Percentiles rank a stretch among this genome's conserved stretches.
phyloP scores from a whole-genome alignment of 768 basidiomycete genomes.

The Paxillus involutus region DNA sequence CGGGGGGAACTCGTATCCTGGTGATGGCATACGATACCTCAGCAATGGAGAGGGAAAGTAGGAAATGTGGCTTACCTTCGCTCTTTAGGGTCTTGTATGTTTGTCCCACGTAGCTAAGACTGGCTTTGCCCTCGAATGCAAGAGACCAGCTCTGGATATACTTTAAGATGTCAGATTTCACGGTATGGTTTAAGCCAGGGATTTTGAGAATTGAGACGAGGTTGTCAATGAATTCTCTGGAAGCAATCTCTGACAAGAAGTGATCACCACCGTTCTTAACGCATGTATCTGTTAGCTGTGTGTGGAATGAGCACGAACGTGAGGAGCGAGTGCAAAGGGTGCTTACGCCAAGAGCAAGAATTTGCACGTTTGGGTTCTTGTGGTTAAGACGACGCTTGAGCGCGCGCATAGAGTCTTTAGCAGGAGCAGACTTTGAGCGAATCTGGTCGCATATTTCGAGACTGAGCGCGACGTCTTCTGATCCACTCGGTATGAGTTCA shows the following conservation, averaged over 20 bases:
- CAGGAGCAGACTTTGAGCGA: slow-evolving; percentile 81
- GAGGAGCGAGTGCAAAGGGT: not conserved
- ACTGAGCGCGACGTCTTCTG: slow-evolving; percentile 89
- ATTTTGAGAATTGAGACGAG: slow-evolving; percentile 85
- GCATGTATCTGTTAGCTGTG: slow-evolving; percentile 83
- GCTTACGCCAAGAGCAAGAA: slow-evolving; percentile 82
- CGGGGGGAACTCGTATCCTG: slow-evolving; percentile 85
- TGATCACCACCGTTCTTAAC: slow-evolving; percentile 97
- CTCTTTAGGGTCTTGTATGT: slow-evolving; percentile 73
- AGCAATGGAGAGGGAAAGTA: not conserved
- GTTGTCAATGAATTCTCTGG: slow-evolving; percentile 92
- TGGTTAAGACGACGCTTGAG: slow-evolving; percentile 86
- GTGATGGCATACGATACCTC: not conserved
- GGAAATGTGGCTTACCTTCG: slow-evolving; percentile 57
- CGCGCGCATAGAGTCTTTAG: slow-evolving; percentile 85
- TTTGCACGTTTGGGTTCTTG: slow-evolving; percentile 95
- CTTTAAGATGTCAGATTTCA: slow-evolving; percentile 75
- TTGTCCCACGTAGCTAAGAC: slow-evolving; percentile 72
- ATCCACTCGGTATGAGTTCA: slow-evolving; percentile 76
- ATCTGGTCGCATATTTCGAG: slow-evolving; percentile 98
- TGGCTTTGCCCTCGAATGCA: slow-evolving; percentile 80
- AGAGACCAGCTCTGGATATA: slow-evolving; percentile 93
- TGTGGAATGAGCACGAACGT: slow-evolving; percentile 2
- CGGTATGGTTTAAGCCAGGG: slow-evolving; percentile 73
- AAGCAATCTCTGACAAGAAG: slow-evolving; percentile 81